phyloP scores from a whole-genome alignment of 139 green algal species.

The Microglena sp. region DNA sequence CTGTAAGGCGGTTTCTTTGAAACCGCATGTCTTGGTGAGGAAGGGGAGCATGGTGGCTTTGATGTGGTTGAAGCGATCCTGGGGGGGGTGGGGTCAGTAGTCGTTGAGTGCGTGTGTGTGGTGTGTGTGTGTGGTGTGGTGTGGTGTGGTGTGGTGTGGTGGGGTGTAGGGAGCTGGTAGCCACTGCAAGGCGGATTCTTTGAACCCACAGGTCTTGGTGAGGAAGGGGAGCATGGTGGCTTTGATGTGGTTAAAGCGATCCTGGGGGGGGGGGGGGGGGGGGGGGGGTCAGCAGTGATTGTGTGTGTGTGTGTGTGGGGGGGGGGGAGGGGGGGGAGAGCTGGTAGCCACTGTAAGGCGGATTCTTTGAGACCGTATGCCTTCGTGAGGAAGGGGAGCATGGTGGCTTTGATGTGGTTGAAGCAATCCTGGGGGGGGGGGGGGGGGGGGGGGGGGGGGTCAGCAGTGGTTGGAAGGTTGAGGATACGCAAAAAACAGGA shows the following conservation, averaged over 20 bases:
- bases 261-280: background rate
- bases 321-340: no score
- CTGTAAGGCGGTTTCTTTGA: conserved; percentile 47
- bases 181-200: background rate
- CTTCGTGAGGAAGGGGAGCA: conserved; percentile 71
- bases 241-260: background rate
- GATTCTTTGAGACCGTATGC: conserved; percentile 65
- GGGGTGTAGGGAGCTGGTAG: no score
- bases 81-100: no score
- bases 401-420: conserved; percentile 50
- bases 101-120: no score
- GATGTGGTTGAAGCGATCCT: conserved; percentile 73
- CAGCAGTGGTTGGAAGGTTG: no score
- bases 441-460: no score
- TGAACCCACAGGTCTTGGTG: background rate
- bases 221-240: background rate
- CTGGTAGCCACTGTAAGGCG: conserved; percentile 74
- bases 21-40: conserved; percentile 64
- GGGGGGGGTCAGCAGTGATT: background rate
- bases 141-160: no score
- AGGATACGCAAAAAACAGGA: no score
- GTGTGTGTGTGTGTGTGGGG: background rate
- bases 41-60: conserved; percentile 64
- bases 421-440: conserved; percentile 51
- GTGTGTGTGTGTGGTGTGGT: no score